Conservation (phyloP, 768 basidiomycete species). For the Tylopilus vinaceipallidus region DNA sequence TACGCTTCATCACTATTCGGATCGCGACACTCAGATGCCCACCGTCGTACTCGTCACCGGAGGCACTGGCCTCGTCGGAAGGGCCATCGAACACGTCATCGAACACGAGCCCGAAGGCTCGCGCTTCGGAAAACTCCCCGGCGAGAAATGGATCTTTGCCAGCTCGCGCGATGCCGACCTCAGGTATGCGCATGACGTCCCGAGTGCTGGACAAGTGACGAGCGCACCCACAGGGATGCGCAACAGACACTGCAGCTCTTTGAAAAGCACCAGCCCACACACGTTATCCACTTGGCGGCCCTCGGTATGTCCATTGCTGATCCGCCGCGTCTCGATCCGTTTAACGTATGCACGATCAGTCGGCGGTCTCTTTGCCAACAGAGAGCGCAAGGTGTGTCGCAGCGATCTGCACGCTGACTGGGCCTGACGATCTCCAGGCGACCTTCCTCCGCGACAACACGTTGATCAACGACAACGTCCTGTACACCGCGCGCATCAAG, state of each 20-base stretch:
- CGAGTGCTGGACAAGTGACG: neutral
- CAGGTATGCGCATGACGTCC: slow-evolving; percentile 50
- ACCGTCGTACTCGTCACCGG: slow-evolving; percentile 77
- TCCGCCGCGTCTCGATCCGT: neutral
- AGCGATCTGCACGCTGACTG: neutral
- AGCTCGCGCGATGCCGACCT: slow-evolving; percentile 81
- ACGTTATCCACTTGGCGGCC: slow-evolving; percentile 96
- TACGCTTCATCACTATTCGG: neutral
- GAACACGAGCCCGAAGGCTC: slow-evolving; percentile 76
- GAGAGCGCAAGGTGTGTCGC: slow-evolving; percentile 77
- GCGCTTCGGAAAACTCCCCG: slow-evolving; percentile 69
- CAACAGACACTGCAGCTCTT: slow-evolving; percentile 71
- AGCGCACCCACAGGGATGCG: slow-evolving; percentile 50
- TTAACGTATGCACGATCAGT: slow-evolving; percentile 45
- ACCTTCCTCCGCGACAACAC: slow-evolving; percentile 94
- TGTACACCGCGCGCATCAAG: slow-evolving; percentile 68
- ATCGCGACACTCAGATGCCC: slow-evolving; percentile 25
- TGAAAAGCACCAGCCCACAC: slow-evolving; percentile 89
- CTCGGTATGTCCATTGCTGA: slow-evolving; percentile 54
- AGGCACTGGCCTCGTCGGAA: slow-evolving; percentile 85
- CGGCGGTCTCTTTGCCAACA: slow-evolving; percentile 93
- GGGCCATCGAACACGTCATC: slow-evolving; percentile 75
- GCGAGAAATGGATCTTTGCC: slow-evolving; percentile 87
- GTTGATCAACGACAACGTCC: slow-evolving; percentile 93
- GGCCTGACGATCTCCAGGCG: slow-evolving; percentile 45